Evolutionary conservation across 768 basidiomycete species (phyloP), one percentile per base, ranked within the genome.

Genomic region (Pilatotrama ljubarskyi): DNA sequence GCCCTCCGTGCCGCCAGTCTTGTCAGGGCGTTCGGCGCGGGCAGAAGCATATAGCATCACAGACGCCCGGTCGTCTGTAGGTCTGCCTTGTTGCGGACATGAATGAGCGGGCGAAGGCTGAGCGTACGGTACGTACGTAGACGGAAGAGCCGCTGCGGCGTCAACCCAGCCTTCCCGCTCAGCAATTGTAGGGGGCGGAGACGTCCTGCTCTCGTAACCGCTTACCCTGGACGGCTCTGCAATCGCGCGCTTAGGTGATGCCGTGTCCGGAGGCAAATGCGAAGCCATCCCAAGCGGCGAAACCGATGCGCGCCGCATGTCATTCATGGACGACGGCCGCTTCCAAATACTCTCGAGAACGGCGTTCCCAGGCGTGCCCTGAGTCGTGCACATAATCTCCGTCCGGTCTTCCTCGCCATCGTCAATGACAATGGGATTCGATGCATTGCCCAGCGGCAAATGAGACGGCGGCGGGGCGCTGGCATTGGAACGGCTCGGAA

Each of bases 391-490:
- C 3, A 41, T 22, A 41, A 48, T 17, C 32, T 25, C 47, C 17
- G 32, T 7, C 9, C 24, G 43, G n/a, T 59, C 55, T 3, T 37
- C 55, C 13, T 61, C 49, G 13, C 29, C 29, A 32, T 61, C 60
- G 9, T 61, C 60, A 6, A 57, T 56, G 42, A 61, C 36, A 18
- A 61, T 61, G 7, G 60, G 60, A 15, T 61, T 57, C 6, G 51
- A 56, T 2, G 55, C 49, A 46, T 40, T 25, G 1, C 60, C 60
- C 2, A 13, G 13, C 17, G 17, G 5, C 18, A 18, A 1, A 7
- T 17, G 26, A 13, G 42, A n/a, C 7, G 18, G 6, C 0, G 36
- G 26, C 11, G 24, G 26, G 18, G 29, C 36, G 20, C 11, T 26
- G 25, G 18, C 15, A n/a, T 20, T 49, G 10, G 38, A 20, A 29